These are phyloP conservation scores for Gelatoporia subvermispora DNA, from an alignment of 768 basidiomycete species.

Conservation along the genomic window DNA sequence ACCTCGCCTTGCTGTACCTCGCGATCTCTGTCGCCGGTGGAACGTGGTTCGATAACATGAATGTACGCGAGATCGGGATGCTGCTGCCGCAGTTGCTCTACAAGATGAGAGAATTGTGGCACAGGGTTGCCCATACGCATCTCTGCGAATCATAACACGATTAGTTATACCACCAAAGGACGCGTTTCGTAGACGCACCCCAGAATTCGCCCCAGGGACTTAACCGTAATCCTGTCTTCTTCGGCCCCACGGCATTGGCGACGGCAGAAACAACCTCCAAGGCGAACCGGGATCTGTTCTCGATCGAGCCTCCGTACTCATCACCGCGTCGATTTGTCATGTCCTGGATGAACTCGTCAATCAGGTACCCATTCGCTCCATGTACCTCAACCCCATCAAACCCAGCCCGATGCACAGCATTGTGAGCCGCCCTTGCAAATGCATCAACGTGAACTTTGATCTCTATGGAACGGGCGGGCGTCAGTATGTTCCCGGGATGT, in stretches of 20 bases:
- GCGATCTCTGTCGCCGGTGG: not conserved
- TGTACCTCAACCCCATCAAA: constrained; percentile 41
- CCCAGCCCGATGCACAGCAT: constrained; percentile 30
- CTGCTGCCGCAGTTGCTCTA: constrained; percentile 28
- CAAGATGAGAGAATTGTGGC: constrained; percentile 46
- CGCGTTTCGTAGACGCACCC: constrained; percentile 20
- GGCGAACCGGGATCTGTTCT: constrained; percentile 37
- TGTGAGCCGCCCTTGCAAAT: constrained; percentile 14
- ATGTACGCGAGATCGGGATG: constrained; percentile 39
- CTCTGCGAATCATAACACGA: constrained; percentile 8
- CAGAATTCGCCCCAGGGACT: constrained; percentile 28
- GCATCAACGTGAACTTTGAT: constrained; percentile 33
- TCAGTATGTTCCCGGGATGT: not conserved
- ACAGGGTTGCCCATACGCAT: constrained; percentile 50
- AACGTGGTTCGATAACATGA: constrained; percentile 28
- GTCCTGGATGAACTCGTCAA: constrained; percentile 35
- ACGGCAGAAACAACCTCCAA: constrained; percentile 34
- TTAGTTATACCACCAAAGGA: not conserved
- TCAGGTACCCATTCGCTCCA: constrained; percentile 17
- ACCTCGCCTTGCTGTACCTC: constrained; percentile 5
- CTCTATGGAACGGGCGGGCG: constrained; percentile 4
- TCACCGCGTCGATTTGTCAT: constrained; percentile 35
- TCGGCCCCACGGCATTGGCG: constrained; percentile 31
- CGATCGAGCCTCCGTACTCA: constrained; percentile 40
- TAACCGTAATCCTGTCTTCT: constrained; percentile 32